Percentiles rank a stretch among this genome's conserved stretches.
phyloP scores from a whole-genome alignment of 176 grass and related monocot genomes.

The Oryza coarctata region DNA sequence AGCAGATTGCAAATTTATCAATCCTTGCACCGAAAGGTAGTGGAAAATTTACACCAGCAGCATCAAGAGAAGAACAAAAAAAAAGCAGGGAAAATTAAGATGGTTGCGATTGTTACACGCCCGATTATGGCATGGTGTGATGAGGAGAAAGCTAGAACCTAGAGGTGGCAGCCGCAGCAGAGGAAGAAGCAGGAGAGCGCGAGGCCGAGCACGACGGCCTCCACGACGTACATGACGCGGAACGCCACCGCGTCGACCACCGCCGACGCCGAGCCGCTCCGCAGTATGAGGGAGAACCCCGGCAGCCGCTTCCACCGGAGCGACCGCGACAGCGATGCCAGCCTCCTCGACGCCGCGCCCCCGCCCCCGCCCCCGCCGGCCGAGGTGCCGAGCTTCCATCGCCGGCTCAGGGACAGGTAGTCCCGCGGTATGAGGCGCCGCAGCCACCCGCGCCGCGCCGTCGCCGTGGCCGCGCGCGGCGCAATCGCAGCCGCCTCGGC shows the following conservation, averaged over 20 bases:
- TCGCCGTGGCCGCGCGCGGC: neutral
- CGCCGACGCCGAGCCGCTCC: constrained; percentile 47
- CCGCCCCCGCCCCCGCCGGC: neutral
- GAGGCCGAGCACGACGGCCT: constrained; percentile 82
- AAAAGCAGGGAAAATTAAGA: neutral
- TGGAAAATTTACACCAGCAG: constrained; percentile 22
- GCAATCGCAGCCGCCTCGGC: neutral
- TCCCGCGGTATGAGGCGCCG: constrained; percentile 34
- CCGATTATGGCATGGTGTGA: neutral
- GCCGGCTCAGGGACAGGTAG: constrained; percentile 26
- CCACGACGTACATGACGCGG: constrained; percentile 67
- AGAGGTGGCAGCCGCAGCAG: constrained; percentile 83
- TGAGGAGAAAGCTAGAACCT: neutral
- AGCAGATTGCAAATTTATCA: neutral
- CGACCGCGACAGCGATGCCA: constrained; percentile 53
- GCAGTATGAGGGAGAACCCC: constrained; percentile 32
- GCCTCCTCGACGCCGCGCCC: constrained; percentile 24
- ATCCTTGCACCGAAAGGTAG: neutral
- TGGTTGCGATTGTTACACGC: neutral
- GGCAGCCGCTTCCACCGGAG: constrained; percentile 53
- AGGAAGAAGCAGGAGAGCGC: constrained; percentile 89
- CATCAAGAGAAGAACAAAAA: neutral
- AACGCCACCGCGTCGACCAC: constrained; percentile 57
- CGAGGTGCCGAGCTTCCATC: neutral
- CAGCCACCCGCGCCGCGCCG: constrained; percentile 42